Percentiles rank a stretch among this genome's conserved stretches.
Evolutionary conservation across 768 basidiomycete species (phyloP).

Genomic region (Gautieria morchelliformis): DNA sequence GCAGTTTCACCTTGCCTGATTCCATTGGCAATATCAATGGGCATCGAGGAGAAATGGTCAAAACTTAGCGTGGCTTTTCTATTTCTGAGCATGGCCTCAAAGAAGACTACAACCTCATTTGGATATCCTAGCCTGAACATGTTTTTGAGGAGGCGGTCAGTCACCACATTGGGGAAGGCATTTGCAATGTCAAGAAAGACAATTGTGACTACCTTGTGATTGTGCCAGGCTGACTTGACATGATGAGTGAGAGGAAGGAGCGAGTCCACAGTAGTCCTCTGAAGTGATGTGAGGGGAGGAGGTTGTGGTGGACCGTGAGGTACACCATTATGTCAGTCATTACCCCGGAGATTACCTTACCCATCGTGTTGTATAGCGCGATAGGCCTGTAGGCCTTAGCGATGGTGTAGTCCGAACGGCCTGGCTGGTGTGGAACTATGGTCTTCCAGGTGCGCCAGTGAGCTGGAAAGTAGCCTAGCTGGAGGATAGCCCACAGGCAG

Average conservation of each 20-base stretch:
- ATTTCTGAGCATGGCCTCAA: slow-evolving; percentile 1
- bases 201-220: slow-evolving; percentile 1
- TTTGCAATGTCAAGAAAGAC: slow-evolving; percentile 10
- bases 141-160: slow-evolving; percentile 8
- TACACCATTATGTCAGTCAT: background rate
- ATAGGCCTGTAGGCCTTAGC: slow-evolving; percentile 13
- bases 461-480: slow-evolving; percentile 9
- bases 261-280: slow-evolving; percentile 12
- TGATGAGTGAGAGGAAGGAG: background rate
- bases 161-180: slow-evolving; percentile 11
- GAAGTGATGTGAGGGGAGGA: slow-evolving; percentile 12
- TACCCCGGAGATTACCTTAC: slow-evolving; percentile 1
- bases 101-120: slow-evolving; percentile 1
- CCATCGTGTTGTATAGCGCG: slow-evolving; percentile 4
- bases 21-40: slow-evolving; percentile 1
- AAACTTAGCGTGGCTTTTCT: slow-evolving; percentile 1
- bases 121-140: slow-evolving; percentile 6
- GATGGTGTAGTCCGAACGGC: slow-evolving; percentile 9
- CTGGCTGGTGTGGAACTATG: slow-evolving; percentile 10
- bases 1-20: slow-evolving; percentile 9
- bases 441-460: background rate
- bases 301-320: background rate
- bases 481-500: background rate
- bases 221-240: slow-evolving; percentile 10
- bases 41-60: background rate